Evolutionary conservation across 1,139 yeast species (phyloP), one percentile per base, ranked within the genome.

Genomic region (Pichia sp.): DNA sequence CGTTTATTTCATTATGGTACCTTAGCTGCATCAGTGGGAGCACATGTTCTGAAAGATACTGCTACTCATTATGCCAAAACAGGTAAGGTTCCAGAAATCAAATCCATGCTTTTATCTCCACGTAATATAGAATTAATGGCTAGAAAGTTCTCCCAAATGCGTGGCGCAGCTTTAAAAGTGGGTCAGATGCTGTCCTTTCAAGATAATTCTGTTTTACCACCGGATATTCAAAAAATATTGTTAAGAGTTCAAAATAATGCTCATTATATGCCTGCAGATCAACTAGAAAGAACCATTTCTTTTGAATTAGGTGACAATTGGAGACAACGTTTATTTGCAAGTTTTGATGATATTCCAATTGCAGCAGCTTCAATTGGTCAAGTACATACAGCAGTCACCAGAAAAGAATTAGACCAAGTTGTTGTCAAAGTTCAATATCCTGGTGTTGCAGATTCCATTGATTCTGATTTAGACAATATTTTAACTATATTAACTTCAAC

Each of bases 291-390:
- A 40, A 89, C 87, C 5, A 74, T 91, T 78, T 61, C 70, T 11
- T 62, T 66, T 15, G 93, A 88, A 49, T 71, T 91, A 46, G 96
- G 97, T 14, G 66, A 62, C 13, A 70, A 76, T 47, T 91, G 99
- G 99, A 74, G 88, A 49, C 62, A 67, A 11, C 70, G 79, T 30
- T 60, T 68, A 37, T 91, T 86, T 58, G 66, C 81, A 10, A 66
- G 76, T 3, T 91, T 93, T 63, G 87, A 87, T 43, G 95, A 85
- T 52, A 72, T 83, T 21, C 98, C 99, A 3, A 76, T 91, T 45
- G 98, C 98, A 1, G 97, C 98, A 4, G 98, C 98, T 1, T 86
- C 96, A 4, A 91, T 91, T 53, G 97, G 98, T 3, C 97, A 91
- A 62, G 98, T 91, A 4, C 98, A 91, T 63, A 72, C 71, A 35